Base-by-base conservation (phyloP, 1,139 yeast species). In the Zhuliangozyma parablackwelliae region DNA sequence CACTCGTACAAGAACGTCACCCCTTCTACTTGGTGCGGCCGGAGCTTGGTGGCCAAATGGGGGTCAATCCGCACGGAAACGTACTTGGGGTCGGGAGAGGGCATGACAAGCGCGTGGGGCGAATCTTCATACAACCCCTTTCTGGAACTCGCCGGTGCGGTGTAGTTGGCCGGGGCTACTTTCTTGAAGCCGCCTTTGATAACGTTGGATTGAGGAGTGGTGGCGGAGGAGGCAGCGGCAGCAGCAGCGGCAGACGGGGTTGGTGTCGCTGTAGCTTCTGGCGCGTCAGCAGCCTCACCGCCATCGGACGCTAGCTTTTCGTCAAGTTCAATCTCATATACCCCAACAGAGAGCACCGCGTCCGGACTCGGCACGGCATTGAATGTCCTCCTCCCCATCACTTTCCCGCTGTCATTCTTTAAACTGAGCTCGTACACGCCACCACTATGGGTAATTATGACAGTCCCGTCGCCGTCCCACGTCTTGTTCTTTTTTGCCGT, bases 401-500 rank as follows among this genome's bases (percentile, higher is more conserved):
- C 42, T 31, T 51, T 54, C 21, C 45, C 45, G 32, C 46, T 49
- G 3, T 32, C 39, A 25, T 43, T 40, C 29, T 51, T 51, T 11
- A 59, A 40, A 7, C 44, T 34, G 2, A 51, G 36, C 7, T 47
- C 50, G 27, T 35, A 34, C 2, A 34, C 34, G 3, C 33, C 33
- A 13, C 30, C 36, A 6, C 27, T 26, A 12, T 25, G 29, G 10
- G 50, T 42, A 3, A 51, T 47, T 2, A 46, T 49, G 6, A 86
- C 65, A 21, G 61, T 58, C 0, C 96, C 97, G 60, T 92, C 98
- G 3, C 95, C 96, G 40, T 88, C 95, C 98, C 98, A 92, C 0
- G 90, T 82, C 55, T 90, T 90, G 57, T 89, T 80, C 66, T 90
- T 89, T 59, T 85, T 87, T 29, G 63, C 69, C 1, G 92, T 68